Conservation (phyloP, 176 grass and related monocot species). For the Bothriochloa decipiens region DNA sequence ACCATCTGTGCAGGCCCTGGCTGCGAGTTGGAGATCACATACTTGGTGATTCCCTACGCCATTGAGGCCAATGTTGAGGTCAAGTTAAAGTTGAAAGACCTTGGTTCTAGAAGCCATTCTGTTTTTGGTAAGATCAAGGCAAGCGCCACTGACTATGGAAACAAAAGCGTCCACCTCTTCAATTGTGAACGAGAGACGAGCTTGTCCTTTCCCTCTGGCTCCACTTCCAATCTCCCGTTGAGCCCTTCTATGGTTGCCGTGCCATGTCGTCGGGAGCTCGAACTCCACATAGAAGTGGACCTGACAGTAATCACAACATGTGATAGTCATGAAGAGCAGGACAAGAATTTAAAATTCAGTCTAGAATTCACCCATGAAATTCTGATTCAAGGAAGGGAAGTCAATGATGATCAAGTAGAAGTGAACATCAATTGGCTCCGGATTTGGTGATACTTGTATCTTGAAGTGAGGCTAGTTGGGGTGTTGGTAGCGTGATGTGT, state of each 20-base stretch:
- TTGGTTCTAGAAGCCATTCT: neutral
- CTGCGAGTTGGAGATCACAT: constrained; percentile 28
- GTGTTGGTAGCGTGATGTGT: no score
- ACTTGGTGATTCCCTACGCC: neutral
- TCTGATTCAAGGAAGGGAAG: neutral
- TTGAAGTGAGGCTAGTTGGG: no score
- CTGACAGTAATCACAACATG: constrained; percentile 16
- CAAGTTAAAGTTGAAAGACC: constrained; percentile 3
- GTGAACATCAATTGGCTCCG: neutral
- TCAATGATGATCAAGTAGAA: neutral
- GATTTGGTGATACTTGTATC: no score
- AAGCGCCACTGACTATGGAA: neutral
- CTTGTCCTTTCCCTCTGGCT: no score
- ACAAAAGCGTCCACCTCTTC: no score
- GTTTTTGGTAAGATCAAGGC: constrained; percentile 24
- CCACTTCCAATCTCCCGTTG: no score
- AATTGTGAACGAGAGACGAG: no score
- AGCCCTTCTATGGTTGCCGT: no score
- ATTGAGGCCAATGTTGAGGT: constrained; percentile 2
- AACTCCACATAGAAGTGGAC: no score
- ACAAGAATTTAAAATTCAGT: neutral
- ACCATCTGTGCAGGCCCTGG: neutral
- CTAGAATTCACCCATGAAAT: neutral
- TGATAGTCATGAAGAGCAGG: neutral
- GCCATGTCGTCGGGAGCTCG: no score